Base-by-base conservation (phyloP, 768 basidiomycete species). In the Tricholoma hemisulphureum region DNA sequence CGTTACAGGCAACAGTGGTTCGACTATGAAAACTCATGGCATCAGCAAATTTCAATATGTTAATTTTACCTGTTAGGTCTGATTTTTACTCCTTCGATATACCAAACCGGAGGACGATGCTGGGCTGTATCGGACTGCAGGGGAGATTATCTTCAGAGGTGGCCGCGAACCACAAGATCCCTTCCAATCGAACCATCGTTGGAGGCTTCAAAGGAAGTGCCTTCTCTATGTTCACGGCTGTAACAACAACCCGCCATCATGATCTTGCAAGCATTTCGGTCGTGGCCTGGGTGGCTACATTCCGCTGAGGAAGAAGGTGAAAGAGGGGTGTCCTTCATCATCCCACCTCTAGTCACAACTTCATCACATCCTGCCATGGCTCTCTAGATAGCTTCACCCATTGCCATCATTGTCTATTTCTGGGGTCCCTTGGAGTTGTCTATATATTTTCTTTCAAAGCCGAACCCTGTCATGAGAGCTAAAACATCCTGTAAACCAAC, bases 131-230 rank as follows among this genome's bases (percentile, higher is more conserved):
- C 67, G 72, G 10, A 77, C 83, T 18, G 78, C 80, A 5, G 70
- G 73, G 18, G 69, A 73, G 14, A 67, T 92, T 55, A 83, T 71
- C 77, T 10, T 74, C 72, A 1, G 89, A 92, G 66, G 75, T 85
- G 31, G 32, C n/a, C n/a, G n/a, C 56, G 9, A 80, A 84, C 34
- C 73, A 75, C 6, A 81, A 82, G 26, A 83, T 89, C 39, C 77
- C 82, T 1, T 71, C 81, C 20, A 67, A 80, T 31, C 78, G 85
- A 39, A 83, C 91, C 58, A 78, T 91, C 37, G 60, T 92, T n/a
- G 90, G 87, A 6, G 91, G 91, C 0, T 83, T 91, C 66, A 84
- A 91, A 67, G 89, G 88, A 18, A 86, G 81, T 37, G 82, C 84
- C 3, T 76, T 89, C 56, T 76, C 82, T 3, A 70, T 87, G 9